Conservation (phyloP, 345 rosid species). For the Camelina neglecta region DNA sequence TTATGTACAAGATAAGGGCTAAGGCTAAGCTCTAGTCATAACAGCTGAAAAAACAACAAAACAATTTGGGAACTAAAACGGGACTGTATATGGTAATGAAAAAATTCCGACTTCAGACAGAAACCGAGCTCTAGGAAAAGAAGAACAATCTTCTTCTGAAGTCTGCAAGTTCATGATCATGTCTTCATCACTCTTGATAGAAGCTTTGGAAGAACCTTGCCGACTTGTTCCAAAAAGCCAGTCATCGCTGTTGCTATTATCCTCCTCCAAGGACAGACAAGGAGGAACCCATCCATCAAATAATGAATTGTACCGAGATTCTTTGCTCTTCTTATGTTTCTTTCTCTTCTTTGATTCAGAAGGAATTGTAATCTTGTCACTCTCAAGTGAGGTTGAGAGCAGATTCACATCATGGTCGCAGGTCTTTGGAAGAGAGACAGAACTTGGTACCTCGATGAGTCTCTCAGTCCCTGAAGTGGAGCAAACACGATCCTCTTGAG, state of each 20-base stretch:
- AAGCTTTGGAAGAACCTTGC: conserved; percentile 13
- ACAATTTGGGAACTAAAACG: conserved; percentile 44
- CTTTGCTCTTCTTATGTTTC: conserved; percentile 25
- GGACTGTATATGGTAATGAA: conserved; percentile 67
- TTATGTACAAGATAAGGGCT: conserved; percentile 36
- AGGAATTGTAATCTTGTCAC: neutral
- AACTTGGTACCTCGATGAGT: neutral
- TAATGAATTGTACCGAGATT: conserved; percentile 41
- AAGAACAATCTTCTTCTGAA: conserved; percentile 2
- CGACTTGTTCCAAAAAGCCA: conserved; percentile 59
- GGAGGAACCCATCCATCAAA: conserved; percentile 57
- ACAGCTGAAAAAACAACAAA: conserved; percentile 27
- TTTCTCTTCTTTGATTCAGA: conserved; percentile 12
- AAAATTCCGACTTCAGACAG: conserved; percentile 53
- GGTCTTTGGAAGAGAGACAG: neutral
- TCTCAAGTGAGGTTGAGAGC: conserved; percentile 3
- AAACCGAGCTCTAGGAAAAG: conserved; percentile 49
- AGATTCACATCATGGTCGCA: neutral
- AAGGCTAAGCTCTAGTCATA: conserved; percentile 12
- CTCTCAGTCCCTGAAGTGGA: conserved; percentile 38
- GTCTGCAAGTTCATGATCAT: neutral
- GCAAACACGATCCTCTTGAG: conserved; percentile 37
- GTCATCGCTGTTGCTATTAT: conserved; percentile 42
- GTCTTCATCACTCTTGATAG: neutral
- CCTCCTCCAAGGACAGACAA: conserved; percentile 22